These are phyloP conservation scores for Fusarium sp. DNA, from an alignment of 2,329 filamentous ascomycete genomes.

Conservation along the genomic window DNA sequence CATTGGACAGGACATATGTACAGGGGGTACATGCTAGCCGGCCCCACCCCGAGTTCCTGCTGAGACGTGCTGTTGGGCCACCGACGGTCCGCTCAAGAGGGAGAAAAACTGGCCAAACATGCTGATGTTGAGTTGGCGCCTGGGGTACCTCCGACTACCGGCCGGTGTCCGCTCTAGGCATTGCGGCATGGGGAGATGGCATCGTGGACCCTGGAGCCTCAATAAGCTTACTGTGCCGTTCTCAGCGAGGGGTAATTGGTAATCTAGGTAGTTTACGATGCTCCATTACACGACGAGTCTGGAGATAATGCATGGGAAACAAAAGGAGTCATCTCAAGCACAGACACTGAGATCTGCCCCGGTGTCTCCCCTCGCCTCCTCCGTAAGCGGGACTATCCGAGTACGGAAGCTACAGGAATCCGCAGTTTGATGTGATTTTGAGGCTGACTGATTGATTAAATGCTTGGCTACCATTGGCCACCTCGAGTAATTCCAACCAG, in stretches of 20 bases:
- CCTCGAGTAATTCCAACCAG: not conserved
- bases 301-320: slow-evolving; percentile 2
- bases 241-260: slow-evolving; percentile 34
- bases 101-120: slow-evolving; percentile 31
- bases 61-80: slow-evolving; percentile 42
- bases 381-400: slow-evolving; percentile 35
- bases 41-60: slow-evolving; percentile 48
- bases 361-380: slow-evolving; percentile 23
- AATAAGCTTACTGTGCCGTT: slow-evolving; percentile 36
- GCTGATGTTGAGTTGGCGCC: slow-evolving; percentile 9
- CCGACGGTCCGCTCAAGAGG: slow-evolving; percentile 45
- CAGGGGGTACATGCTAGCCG: slow-evolving; percentile 17
- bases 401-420: slow-evolving; percentile 20
- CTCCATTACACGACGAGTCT: slow-evolving; percentile 6
- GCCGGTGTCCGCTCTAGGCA: slow-evolving; percentile 41
- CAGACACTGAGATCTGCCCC: slow-evolving; percentile 5
- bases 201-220: slow-evolving; percentile 10
- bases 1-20: slow-evolving; percentile 31
- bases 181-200: too few relatives aligned
- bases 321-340: slow-evolving; percentile 5
- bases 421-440: slow-evolving; percentile 5
- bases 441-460: slow-evolving; percentile 45
- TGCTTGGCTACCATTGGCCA: slow-evolving; percentile 32
- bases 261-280: slow-evolving; percentile 7
- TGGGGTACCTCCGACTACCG: slow-evolving; percentile 44